Percentiles rank a stretch among this genome's conserved stretches.
These are phyloP conservation scores for Naganishia friedmannii DNA, from an alignment of 768 basidiomycete genomes.

Conservation along the genomic window DNA sequence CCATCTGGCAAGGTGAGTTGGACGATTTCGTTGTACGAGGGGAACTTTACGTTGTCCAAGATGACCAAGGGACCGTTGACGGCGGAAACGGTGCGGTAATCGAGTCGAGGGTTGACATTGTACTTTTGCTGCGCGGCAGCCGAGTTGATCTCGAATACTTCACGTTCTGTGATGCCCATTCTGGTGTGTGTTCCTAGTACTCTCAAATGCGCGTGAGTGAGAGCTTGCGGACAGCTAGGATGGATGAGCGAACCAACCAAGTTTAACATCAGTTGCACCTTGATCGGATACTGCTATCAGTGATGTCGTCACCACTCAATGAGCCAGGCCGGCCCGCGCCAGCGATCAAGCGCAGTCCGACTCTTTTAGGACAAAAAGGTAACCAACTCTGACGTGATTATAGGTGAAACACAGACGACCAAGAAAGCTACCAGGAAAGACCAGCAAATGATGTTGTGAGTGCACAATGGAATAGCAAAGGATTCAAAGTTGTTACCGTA, in stretches of 20 bases:
- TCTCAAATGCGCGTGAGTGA: background rate
- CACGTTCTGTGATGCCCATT: conserved; percentile 32
- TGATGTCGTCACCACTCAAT: background rate
- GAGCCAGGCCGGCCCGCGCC: no score
- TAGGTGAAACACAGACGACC: background rate
- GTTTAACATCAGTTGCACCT: background rate
- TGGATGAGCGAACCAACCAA: background rate
- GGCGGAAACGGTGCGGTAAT: conserved; percentile 97
- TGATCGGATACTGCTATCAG: conserved; percentile 6
- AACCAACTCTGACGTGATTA: background rate
- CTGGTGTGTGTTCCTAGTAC: background rate
- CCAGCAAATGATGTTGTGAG: no score
- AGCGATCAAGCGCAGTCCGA: no score
- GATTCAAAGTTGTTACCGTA: background rate
- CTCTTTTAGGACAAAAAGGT: no score
- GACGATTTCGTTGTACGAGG: conserved; percentile 98
- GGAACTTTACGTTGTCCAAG: conserved; percentile 98
- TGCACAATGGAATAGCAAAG: no score
- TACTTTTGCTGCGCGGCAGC: conserved; percentile 86
- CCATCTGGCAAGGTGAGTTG: conserved; percentile 93
- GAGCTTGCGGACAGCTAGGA: background rate
- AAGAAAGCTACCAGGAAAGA: no score
- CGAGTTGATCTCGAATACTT: conserved; percentile 63
- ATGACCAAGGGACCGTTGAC: conserved; percentile 97
- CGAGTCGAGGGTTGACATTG: conserved; percentile 82